Conservation (phyloP, 768 basidiomycete species). For the Dacryopinax primogenitus region DNA sequence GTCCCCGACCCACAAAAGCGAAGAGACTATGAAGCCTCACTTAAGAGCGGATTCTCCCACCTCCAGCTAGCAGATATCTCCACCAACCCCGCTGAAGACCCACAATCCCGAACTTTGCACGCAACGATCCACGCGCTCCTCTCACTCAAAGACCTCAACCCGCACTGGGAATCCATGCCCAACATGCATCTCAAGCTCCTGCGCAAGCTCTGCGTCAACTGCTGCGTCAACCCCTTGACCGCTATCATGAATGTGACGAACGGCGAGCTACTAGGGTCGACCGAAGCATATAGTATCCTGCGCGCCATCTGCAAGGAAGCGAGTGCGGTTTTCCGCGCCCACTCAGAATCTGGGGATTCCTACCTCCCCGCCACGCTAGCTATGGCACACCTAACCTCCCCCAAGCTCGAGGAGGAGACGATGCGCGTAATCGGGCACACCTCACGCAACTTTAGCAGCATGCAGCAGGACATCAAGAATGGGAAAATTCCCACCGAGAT, state of each 20-base stretch:
- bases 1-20: constrained; percentile 47
- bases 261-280: constrained; percentile 49
- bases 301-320: constrained; percentile 59
- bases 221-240: constrained; percentile 74
- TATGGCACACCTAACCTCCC: constrained; percentile 31
- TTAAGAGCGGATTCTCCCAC: not conserved
- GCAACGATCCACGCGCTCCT: constrained; percentile 55
- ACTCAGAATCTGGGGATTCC: constrained; percentile 22
- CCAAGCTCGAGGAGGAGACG: constrained; percentile 44
- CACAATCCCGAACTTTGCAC: constrained; percentile 48
- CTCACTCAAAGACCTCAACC: constrained; percentile 39
- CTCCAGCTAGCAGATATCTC: constrained; percentile 17
- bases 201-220: constrained; percentile 69
- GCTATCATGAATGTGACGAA: constrained; percentile 69
- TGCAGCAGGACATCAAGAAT: constrained; percentile 55
- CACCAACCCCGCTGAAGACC: constrained; percentile 26
- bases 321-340: constrained; percentile 39
- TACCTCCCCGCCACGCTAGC: constrained; percentile 34
- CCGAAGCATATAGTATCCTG: constrained; percentile 36
- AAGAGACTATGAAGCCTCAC: constrained; percentile 8
- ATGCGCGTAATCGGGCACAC: constrained; percentile 46
- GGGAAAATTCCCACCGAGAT: constrained; percentile 65
- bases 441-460: constrained; percentile 60
- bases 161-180: constrained; percentile 51
- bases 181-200: constrained; percentile 58